Evolutionary conservation across 495 filamentous ascomycete species (phyloP).

Genomic region (Platismatia glauca): DNA sequence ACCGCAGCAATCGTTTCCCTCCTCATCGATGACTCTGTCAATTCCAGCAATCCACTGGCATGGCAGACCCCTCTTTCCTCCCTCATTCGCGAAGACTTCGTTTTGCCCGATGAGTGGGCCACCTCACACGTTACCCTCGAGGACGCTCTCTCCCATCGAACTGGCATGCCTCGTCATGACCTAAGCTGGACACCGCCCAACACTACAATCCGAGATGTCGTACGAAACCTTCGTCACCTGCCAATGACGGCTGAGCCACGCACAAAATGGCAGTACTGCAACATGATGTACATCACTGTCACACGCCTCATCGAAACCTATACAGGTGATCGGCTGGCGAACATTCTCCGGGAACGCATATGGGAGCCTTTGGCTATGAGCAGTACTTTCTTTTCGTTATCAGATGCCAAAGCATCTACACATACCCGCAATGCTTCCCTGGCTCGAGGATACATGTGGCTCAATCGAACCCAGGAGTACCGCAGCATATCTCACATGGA

Average conservation of each 20-base stretch:
- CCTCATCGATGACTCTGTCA: constrained; percentile 35
- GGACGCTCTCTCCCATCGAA: constrained; percentile 43
- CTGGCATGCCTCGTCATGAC: constrained; percentile 41
- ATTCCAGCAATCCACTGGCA: constrained; percentile 29
- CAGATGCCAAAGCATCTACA: constrained; percentile 28
- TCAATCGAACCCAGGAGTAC: constrained; percentile 18
- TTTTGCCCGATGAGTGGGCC: constrained; percentile 36
- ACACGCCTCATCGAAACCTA: constrained; percentile 37
- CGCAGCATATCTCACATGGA: constrained; percentile 21
- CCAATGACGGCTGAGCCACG: constrained; percentile 34
- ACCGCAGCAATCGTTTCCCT: constrained; percentile 41
- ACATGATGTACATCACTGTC: constrained; percentile 42
- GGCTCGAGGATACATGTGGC: constrained; percentile 28
- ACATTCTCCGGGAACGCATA: constrained; percentile 34
- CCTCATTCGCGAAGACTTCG: constrained; percentile 47
- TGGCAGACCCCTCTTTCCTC: constrained; percentile 42
- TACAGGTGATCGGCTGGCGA: constrained; percentile 36
- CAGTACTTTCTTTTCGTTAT: constrained; percentile 39
- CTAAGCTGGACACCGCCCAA: constrained; percentile 23
- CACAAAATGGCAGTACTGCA: constrained; percentile 41
- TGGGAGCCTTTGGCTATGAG: constrained; percentile 44
- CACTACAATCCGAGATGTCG: constrained; percentile 26
- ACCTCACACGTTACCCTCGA: constrained; percentile 43
- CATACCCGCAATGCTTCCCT: constrained; percentile 13
- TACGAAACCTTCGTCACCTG: constrained; percentile 37